Evolutionary conservation across 2,329 filamentous ascomycete genomes (phyloP).

Genomic region (Zymoseptoria passerinii): DNA sequence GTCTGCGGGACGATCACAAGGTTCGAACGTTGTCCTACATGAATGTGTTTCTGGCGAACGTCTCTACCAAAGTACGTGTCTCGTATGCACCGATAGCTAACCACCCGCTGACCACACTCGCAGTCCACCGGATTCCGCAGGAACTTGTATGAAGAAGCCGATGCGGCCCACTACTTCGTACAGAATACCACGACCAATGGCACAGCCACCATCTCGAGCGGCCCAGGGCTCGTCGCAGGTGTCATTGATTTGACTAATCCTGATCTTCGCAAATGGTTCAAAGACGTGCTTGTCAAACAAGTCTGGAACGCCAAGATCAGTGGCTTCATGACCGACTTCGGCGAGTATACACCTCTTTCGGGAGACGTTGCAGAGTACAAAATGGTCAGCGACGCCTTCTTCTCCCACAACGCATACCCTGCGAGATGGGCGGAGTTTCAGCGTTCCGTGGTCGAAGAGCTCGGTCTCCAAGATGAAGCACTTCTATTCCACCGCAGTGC

Average conservation of each 20-base stretch:
- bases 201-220: constrained; percentile 30
- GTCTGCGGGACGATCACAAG: constrained; percentile 26
- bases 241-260: constrained; percentile 33
- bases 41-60: constrained; percentile 31
- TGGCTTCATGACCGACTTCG: constrained; percentile 33
- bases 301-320: constrained; percentile 31
- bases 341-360: constrained; percentile 30
- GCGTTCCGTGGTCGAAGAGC: constrained; percentile 24
- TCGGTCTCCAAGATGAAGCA: constrained; percentile 25
- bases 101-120: background rate
- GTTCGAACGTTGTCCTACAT: constrained; percentile 30
- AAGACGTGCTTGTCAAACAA: constrained; percentile 26
- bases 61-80: constrained; percentile 23
- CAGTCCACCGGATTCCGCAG: constrained; percentile 23
- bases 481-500: constrained; percentile 32
- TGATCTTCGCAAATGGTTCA: constrained; percentile 28
- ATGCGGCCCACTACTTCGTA: constrained; percentile 26
- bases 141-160: constrained; percentile 30
- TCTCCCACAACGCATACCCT: constrained; percentile 32
- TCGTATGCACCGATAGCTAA: background rate
- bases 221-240: constrained; percentile 31
- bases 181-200: constrained; percentile 30
- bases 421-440: constrained; percentile 29
- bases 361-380: constrained; percentile 23
- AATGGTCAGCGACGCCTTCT: constrained; percentile 25